phyloP scores from a whole-genome alignment of 164 flowering plant genomes.

The Taxillus chinensis region DNA sequence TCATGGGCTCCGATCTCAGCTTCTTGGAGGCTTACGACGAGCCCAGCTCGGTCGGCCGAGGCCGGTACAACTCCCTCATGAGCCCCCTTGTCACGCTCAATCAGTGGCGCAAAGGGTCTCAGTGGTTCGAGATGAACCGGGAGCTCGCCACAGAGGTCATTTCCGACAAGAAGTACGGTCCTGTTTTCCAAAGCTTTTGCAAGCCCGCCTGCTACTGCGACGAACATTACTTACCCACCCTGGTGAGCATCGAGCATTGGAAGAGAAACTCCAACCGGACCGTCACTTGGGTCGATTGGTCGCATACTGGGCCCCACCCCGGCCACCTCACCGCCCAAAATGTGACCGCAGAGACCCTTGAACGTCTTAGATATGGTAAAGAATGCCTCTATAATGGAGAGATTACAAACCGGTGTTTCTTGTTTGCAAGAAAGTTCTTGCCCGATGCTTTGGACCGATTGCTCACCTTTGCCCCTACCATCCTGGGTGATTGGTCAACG shows the following conservation, averaged over 20 bases:
- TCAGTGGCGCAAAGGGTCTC: constrained; percentile 63
- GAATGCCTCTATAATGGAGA: constrained; percentile 32
- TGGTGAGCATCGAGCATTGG: constrained; percentile 18
- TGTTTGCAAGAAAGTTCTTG: constrained; percentile 55
- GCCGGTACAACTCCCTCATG: constrained; percentile 44
- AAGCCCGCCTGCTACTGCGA: constrained; percentile 39
- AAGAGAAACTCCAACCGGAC: constrained; percentile 29
- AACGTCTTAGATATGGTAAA: constrained; percentile 15
- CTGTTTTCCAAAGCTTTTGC: constrained; percentile 24
- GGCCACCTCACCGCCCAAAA: constrained; percentile 16
- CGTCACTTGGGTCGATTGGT: constrained; percentile 62
- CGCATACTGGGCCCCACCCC: constrained; percentile 45
- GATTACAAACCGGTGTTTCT: constrained; percentile 22
- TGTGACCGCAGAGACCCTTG: constrained; percentile 24
- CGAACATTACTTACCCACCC: constrained; percentile 55
- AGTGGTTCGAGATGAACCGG: constrained; percentile 46
- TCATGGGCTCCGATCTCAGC: constrained; percentile 23
- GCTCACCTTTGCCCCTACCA: not conserved
- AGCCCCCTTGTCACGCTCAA: constrained; percentile 21
- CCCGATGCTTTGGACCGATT: constrained; percentile 20
- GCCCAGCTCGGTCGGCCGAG: constrained; percentile 36
- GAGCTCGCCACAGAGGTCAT: constrained; percentile 29
- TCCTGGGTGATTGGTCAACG: no score
- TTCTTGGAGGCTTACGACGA: constrained; percentile 27
- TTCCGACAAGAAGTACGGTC: constrained; percentile 28